These are phyloP conservation scores for Pelargonium citronellum DNA, from an alignment of 441 rosid genomes.

Conservation along the genomic window DNA sequence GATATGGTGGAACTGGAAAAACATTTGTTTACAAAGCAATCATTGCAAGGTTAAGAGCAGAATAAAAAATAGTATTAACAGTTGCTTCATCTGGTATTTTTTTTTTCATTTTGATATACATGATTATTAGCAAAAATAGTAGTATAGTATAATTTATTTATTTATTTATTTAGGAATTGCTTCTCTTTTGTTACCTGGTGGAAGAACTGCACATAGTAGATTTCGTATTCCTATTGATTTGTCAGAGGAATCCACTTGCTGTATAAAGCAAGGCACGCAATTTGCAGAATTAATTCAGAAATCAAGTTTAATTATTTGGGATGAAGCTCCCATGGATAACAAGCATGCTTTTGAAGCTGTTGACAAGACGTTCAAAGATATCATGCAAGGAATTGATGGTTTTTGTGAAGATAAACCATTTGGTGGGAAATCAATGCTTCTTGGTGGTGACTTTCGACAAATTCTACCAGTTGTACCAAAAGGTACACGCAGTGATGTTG, in stretches of 20 bases:
- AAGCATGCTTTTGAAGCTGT: slow-evolving; percentile 12
- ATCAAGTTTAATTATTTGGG: slow-evolving; percentile 6
- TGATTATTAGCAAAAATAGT: no score
- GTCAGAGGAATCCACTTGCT: not conserved
- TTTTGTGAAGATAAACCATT: not conserved
- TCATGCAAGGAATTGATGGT: not conserved
- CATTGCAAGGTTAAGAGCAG: not conserved
- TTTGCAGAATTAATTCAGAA: not conserved
- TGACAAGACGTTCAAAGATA: not conserved
- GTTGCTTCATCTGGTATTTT: slow-evolving; percentile 9
- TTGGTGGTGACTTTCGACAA: slow-evolving; percentile 20
- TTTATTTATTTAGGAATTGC: slow-evolving; percentile 1
- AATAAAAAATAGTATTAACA: not conserved
- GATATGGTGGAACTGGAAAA: slow-evolving; percentile 10
- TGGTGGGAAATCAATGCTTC: slow-evolving; percentile 7
- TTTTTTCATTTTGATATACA: no score
- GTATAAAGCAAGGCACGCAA: not conserved
- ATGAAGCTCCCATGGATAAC: slow-evolving; percentile 12
- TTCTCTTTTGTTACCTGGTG: not conserved
- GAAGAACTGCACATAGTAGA: slow-evolving; percentile 5
- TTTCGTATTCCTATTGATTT: not conserved
- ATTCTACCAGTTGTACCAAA: not conserved
- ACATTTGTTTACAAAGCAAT: not conserved
- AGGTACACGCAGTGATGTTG: not conserved
- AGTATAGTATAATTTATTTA: no score